A percentile compares a stretch with the other conserved stretches of the same genome.
These are phyloP conservation scores for Debaryomycetaceae sp. DNA, from an alignment of 1,139 yeast species.

Conservation along the genomic window DNA sequence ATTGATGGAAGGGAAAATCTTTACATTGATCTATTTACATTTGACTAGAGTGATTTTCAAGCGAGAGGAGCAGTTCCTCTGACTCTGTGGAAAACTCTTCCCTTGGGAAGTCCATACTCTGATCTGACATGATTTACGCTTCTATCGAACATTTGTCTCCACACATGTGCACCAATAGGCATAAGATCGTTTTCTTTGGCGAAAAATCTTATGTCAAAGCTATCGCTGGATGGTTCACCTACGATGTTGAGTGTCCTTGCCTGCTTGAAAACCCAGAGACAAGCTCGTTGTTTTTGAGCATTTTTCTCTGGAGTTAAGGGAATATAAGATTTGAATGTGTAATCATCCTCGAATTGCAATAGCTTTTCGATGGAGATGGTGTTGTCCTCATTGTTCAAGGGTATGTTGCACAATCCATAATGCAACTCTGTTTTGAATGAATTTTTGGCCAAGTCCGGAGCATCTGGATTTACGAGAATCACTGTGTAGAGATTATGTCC, in stretches of 20 bases:
- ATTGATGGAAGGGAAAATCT: no score
- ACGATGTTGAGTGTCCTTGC: constrained; percentile 14
- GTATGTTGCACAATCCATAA: constrained; percentile 74
- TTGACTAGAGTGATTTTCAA: not conserved
- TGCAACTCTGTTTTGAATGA: constrained; percentile 69
- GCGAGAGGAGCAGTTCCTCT: constrained; percentile 29
- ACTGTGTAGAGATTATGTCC: constrained; percentile 60
- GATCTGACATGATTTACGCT: constrained; percentile 65
- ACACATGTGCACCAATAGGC: constrained; percentile 88
- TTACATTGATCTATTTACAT: not conserved
- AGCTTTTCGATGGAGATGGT: constrained; percentile 51
- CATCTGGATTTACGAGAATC: constrained; percentile 85
- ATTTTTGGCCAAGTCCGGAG: constrained; percentile 72
- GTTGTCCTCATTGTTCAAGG: constrained; percentile 57
- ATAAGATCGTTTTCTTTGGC: constrained; percentile 51
- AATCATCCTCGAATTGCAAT: constrained; percentile 33
- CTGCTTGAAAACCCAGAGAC: constrained; percentile 91
- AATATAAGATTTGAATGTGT: constrained; percentile 55
- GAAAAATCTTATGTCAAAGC: constrained; percentile 72
- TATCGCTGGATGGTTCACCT: constrained; percentile 25
- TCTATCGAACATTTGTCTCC: constrained; percentile 86
- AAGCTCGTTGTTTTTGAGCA: constrained; percentile 74
- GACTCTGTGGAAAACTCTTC: constrained; percentile 67
- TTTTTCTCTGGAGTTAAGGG: constrained; percentile 94
- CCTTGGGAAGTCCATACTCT: constrained; percentile 67